Base-by-base conservation (phyloP, 2,329 filamentous ascomycete species). In the Chlorencoelia australis region DNA sequence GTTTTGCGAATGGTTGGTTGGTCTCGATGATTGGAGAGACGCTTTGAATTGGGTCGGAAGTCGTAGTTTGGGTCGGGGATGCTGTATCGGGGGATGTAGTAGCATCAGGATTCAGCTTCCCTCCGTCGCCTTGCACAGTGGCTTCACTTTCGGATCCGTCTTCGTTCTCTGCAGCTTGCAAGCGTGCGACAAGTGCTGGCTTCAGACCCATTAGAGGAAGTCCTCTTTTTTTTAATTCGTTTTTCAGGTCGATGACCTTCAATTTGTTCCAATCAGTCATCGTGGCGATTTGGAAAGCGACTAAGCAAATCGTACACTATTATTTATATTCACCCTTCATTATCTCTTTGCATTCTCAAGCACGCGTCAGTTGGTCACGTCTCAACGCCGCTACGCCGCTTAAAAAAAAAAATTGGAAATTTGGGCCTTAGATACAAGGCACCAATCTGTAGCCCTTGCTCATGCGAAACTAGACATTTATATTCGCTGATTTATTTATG, bases 181-280 rank as follows among this genome's bases (percentile, higher is more conserved):
- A 61, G 41, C 79, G 73, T 42, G 79, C 71, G 38, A 88, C 68
- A 30, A 87, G 71, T 41, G 81, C 82, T 16, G 76, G 69, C 56
- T 87, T 83, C 35, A 86, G 67, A 7, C 83, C 83, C 16, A 73
- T 72, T 43, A 76, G 71, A 5, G 75, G 64, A 25, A 88, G 70
- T n/a, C 77, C 76, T 45, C 82, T 73, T 40, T 66, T 68, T 60
- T 83, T 86, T 27, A 88, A 68, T 64, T 87, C 81, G 15, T 74
- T 73, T 59, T 79, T 82, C 40, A 89, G 69, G 52, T 87, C 80
- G 21, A 77, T 67, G 44, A 89, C 83, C 61, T 83, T 88, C 52
- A 79, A 69, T 59, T 67, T 68, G 37, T 56, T 64, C 55, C 68
- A 73, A 47, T 72, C 68, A 42, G 62, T 60, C 69, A 71, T 72